phyloP scores from a whole-genome alignment of 352 stramenopile genomes.

The Aphanomyces euteiches region DNA sequence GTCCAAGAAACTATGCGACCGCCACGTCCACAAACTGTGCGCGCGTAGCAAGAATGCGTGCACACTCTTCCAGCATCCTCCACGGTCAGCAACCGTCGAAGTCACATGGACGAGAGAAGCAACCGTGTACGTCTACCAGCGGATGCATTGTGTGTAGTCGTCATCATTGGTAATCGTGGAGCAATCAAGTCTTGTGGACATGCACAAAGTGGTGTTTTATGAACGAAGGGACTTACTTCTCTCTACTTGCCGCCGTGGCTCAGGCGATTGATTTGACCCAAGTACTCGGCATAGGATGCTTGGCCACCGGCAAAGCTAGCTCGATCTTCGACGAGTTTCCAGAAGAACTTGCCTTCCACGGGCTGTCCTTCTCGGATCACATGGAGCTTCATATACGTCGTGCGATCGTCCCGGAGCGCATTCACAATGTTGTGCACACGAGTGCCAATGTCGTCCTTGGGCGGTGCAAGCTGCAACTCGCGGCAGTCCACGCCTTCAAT shows the following conservation, averaged over 20 bases:
- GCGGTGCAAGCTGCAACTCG: constrained; percentile 73
- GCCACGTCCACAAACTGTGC: constrained; percentile 63
- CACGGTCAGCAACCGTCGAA: constrained; percentile 57
- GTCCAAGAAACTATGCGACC: constrained; percentile 74
- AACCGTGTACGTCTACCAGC: constrained; percentile 75
- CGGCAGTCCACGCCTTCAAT: constrained; percentile 93
- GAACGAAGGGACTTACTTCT: background rate
- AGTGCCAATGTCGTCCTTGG: constrained; percentile 77
- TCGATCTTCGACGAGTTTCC: constrained; percentile 97
- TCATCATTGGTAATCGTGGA: constrained; percentile 4
- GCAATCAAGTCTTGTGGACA: background rate
- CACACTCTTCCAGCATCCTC: constrained; percentile 67
- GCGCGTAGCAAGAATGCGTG: constrained; percentile 51
- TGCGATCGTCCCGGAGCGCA: constrained; percentile 84
- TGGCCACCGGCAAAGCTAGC: constrained; percentile 96
- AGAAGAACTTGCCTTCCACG: constrained; percentile 93
- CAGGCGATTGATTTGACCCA: constrained; percentile 84
- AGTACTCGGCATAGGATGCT: constrained; percentile 98
- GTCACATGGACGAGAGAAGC: constrained; percentile 73
- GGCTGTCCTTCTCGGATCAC: constrained; percentile 94
- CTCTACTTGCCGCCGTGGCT: constrained; percentile 42
- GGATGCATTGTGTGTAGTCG: constrained; percentile 6
- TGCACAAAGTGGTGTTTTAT: too few relatives aligned
- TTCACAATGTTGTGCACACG: constrained; percentile 86
- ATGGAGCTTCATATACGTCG: constrained; percentile 77